Percentiles rank a stretch among this genome's conserved stretches.
Conservation (phyloP, 257 asterid species). For the Linaria vulgaris region DNA sequence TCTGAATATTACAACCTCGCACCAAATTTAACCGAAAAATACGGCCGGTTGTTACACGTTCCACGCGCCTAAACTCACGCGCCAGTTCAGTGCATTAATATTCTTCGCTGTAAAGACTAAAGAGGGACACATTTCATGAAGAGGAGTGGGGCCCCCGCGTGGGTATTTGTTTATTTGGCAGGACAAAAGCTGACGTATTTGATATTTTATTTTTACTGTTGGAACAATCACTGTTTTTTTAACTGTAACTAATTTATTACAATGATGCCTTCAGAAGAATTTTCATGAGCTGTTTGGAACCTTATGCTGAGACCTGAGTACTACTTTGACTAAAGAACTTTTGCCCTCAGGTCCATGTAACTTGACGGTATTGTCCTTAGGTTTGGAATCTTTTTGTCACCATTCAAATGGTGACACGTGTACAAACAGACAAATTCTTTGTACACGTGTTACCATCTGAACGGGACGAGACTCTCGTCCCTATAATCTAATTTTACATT, state of each 20-base stretch:
- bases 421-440: too few species aligned
- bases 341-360: not conserved
- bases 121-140: constrained; percentile 21
- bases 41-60: constrained; percentile 31
- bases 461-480: too few species aligned
- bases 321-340: not conserved
- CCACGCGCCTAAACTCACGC: constrained; percentile 46
- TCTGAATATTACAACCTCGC: constrained; percentile 10
- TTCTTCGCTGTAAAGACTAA: constrained; percentile 38
- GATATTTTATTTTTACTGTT: constrained; percentile 25
- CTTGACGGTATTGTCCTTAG: not conserved
- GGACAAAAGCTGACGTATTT: constrained; percentile 13
- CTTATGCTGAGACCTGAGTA: constrained; percentile 17
- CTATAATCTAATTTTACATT: too few species aligned
- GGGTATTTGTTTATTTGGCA: constrained; percentile 24
- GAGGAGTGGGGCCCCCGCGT: constrained; percentile 72
- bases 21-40: constrained; percentile 26
- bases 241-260: constrained; percentile 31
- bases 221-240: constrained; percentile 34
- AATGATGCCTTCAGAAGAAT: constrained; percentile 32
- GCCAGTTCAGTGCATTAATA: constrained; percentile 32
- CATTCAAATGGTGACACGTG: too few species aligned
- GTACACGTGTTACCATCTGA: too few species aligned
- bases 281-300: constrained; percentile 18
- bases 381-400: too few species aligned